These are phyloP conservation scores for Lavandula angustifolia DNA, from an alignment of 257 asterid genomes.

Conservation along the genomic window DNA sequence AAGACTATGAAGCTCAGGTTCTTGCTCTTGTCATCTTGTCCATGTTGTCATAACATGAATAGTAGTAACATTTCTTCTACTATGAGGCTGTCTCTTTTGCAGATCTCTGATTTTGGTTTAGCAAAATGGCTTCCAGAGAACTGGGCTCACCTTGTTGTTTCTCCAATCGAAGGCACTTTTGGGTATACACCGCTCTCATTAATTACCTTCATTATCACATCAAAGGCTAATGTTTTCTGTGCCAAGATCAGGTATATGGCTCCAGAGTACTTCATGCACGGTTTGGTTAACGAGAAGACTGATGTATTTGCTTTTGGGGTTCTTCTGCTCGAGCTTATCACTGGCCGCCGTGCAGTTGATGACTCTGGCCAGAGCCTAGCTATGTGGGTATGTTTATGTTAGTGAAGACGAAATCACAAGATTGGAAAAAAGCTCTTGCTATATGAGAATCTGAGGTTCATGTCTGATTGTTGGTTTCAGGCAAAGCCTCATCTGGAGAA, in stretches of 20 bases:
- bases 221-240: no score
- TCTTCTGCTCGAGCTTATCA: constrained; percentile 78
- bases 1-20: constrained; percentile 90
- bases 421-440: no score
- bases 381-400: constrained; percentile 69
- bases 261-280: constrained; percentile 97
- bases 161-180: constrained; percentile 98
- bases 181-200: constrained; percentile 44
- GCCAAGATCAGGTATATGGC: constrained; percentile 53
- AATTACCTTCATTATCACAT: no score
- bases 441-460: no score
- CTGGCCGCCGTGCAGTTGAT: constrained; percentile 95
- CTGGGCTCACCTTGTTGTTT: constrained; percentile 78
- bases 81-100: constrained; percentile 12
- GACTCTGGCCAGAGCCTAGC: constrained; percentile 86
- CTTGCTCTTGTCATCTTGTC: neutral
- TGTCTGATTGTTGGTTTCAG: constrained; percentile 29
- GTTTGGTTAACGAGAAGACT: constrained; percentile 81
- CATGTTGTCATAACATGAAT: neutral
- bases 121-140: constrained; percentile 97
- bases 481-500: constrained; percentile 85
- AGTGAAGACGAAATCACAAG: no score
- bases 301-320: constrained; percentile 97
- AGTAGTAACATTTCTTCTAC: neutral
- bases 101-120: constrained; percentile 98